Base-by-base conservation (phyloP, 371 early-diverging fungal species). In the Lichtheimia ramosa region DNA sequence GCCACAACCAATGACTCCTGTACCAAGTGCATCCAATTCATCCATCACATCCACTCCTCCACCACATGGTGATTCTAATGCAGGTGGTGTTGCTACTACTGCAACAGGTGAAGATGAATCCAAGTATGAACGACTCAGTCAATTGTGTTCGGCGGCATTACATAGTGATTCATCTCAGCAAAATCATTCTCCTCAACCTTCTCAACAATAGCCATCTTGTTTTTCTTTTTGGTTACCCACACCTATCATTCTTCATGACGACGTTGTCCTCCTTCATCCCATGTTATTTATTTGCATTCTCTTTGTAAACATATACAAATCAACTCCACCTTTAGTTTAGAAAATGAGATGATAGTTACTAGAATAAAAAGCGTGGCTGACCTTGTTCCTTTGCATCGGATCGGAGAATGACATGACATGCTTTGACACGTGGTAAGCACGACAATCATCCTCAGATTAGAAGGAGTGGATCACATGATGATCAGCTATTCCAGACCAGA, bases 21-120 rank as follows among this genome's bases (percentile, higher is more conserved):
- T 68, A 14, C 73, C 80, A 50, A 76, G 76, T 51, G 65, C 77
- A 61, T 71, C 77, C 20, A 74, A 69, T 48, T 75, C 75, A 15
- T 69, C 79, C 48, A 66, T 54, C 42, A 56, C 64, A n/a, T 63
- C 64, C 10, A 64, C 64, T 15, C 62, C 77, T 43, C 71, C 77
- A 24, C 34, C 34, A 34, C 34, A 34, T 34, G 70, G 72, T 41
- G 77, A 77, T 25, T 68, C 72, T n/a, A 64, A 58, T 62, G 61
- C 61, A 24, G 64, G 62, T 50, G 60, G 60, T 49, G 63, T 57
- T 39, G 51, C 50, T 15, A 54, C 21, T n/a, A 8, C 46, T 21
- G 46, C 46, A 18, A 5, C 46, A 5, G 46, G 46, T 1, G 46
- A 46, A 10, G 46, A 46, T 8, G 46, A 46, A n/a, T n/a, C 46